A percentile compares a stretch with the other conserved stretches of the same genome.
Evolutionary conservation across 495 filamentous ascomycete genomes (phyloP).

Genomic region (Hypoxylon trugodes): DNA sequence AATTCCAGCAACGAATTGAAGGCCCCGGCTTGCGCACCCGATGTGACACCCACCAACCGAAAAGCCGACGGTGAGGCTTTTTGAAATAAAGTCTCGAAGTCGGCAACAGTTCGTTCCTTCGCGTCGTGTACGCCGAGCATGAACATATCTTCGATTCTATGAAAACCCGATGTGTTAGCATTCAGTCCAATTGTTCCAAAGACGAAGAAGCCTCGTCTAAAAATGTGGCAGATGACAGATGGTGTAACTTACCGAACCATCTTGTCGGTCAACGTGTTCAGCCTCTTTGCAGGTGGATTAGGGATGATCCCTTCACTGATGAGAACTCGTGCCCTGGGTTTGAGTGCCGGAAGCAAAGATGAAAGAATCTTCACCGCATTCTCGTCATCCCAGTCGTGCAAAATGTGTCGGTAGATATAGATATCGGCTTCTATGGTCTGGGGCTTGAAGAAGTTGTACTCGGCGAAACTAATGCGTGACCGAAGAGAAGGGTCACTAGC

Average conservation of each 20-base stretch:
- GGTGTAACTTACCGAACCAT: constrained; percentile 17
- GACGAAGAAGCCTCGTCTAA: no score
- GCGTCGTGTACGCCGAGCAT: constrained; percentile 44
- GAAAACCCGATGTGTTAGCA: background rate
- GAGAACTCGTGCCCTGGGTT: constrained; percentile 42
- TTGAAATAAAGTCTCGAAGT: constrained; percentile 41
- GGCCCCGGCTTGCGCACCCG: constrained; percentile 37
- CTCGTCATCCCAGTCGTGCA: constrained; percentile 56
- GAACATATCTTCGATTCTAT: constrained; percentile 42
- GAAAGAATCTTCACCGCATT: constrained; percentile 47
- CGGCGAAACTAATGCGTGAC: constrained; percentile 41
- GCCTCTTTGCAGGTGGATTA: constrained; percentile 32
- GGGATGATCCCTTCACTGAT: constrained; percentile 48
- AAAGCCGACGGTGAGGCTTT: constrained; percentile 27
- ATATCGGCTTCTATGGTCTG: constrained; percentile 48
- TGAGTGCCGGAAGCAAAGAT: constrained; percentile 47
- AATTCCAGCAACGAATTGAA: constrained; percentile 44
- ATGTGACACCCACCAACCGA: constrained; percentile 36
- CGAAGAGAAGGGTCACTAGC: constrained; percentile 18
- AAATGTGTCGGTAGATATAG: constrained; percentile 51
- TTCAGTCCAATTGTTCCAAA: no score
- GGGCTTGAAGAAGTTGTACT: constrained; percentile 51
- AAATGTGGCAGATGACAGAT: background rate
- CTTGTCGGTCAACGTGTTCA: constrained; percentile 31
- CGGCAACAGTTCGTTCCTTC: constrained; percentile 38